Evolutionary conservation across 1,284 basidiomycete species (phyloP).

Genomic region (Waitea zeae): DNA sequence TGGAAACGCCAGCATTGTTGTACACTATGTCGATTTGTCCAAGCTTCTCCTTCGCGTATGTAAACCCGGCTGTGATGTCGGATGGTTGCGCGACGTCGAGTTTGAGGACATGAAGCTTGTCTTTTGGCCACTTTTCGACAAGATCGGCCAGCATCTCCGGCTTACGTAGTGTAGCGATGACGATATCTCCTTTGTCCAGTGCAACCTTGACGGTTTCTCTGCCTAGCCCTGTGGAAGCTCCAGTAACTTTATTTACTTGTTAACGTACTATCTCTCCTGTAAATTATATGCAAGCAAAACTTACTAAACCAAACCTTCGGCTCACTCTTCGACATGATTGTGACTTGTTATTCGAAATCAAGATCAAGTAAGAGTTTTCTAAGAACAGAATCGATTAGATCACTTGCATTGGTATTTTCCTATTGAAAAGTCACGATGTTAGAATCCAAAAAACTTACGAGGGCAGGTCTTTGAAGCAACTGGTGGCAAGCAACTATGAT

Average conservation of each 20-base stretch:
- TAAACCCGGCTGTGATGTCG: slow-evolving; percentile 7
- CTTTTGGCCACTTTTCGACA: slow-evolving; percentile 5
- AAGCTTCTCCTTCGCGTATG: slow-evolving; percentile 5
- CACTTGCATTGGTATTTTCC: too few relatives aligned
- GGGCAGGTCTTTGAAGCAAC: too few relatives aligned
- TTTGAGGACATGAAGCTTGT: slow-evolving; percentile 7
- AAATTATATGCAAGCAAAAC: too few relatives aligned
- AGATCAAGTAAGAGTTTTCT: too few relatives aligned
- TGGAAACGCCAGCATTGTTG: slow-evolving; percentile 7
- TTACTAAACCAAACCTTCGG: too few relatives aligned
- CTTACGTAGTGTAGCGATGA: slow-evolving; percentile 8
- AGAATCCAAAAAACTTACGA: too few relatives aligned
- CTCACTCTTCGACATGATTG: too few relatives aligned
- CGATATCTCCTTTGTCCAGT: slow-evolving; percentile 8
- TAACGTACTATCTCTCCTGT: too few relatives aligned
- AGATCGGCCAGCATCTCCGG: slow-evolving; percentile 8
- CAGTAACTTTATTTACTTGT: slow-evolving; percentile 12
- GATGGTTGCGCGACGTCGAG: slow-evolving; percentile 8
- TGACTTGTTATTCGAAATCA: too few relatives aligned
- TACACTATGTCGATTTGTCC: slow-evolving; percentile 9
- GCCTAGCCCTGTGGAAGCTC: slow-evolving; percentile 9
- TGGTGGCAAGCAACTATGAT: too few relatives aligned
- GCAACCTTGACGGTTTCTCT: slow-evolving; percentile 5
- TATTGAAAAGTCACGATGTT: too few relatives aligned
- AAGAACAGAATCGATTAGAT: too few relatives aligned